Conservation (phyloP, 352 stramenopile genomes). For the Globisporangium nagaii region DNA sequence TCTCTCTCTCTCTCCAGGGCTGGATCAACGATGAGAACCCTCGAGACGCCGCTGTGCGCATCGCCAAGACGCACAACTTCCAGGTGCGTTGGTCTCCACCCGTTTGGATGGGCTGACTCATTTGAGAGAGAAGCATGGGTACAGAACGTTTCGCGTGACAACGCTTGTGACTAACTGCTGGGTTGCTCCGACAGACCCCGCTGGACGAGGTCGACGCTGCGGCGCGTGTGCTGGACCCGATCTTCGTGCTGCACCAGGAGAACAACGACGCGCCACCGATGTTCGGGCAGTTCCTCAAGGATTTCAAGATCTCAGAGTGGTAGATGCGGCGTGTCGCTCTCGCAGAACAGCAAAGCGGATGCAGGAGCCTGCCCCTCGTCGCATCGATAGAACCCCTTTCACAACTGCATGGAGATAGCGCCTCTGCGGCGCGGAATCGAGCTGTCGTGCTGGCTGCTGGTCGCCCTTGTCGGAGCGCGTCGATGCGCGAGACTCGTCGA, state of each 20-base stretch:
- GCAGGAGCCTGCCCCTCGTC: too few relatives aligned
- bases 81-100: constrained; percentile 29
- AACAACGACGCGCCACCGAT: constrained; percentile 33
- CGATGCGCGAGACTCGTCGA: too few relatives aligned
- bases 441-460: too few relatives aligned
- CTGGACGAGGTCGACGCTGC: constrained; percentile 95
- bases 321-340: constrained; percentile 15
- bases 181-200: constrained; percentile 64
- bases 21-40: constrained; percentile 98
- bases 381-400: neutral
- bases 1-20: constrained; percentile 50
- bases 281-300: constrained; percentile 71
- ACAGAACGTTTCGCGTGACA: neutral
- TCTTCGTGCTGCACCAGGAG: constrained; percentile 75
- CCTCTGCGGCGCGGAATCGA: too few relatives aligned
- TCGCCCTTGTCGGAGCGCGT: too few relatives aligned
- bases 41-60: constrained; percentile 85
- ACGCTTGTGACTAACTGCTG: neutral
- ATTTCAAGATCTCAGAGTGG: constrained; percentile 74
- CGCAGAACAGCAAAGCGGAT: too few relatives aligned
- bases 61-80: constrained; percentile 91
- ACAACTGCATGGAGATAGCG: too few relatives aligned
- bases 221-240: constrained; percentile 90
- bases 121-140: neutral
- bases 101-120: neutral